A percentile compares a stretch with the other conserved stretches of the same genome.
phyloP scores from a whole-genome alignment of 1,284 basidiomycete genomes.

The Erythrobasidium hasegawianum region DNA sequence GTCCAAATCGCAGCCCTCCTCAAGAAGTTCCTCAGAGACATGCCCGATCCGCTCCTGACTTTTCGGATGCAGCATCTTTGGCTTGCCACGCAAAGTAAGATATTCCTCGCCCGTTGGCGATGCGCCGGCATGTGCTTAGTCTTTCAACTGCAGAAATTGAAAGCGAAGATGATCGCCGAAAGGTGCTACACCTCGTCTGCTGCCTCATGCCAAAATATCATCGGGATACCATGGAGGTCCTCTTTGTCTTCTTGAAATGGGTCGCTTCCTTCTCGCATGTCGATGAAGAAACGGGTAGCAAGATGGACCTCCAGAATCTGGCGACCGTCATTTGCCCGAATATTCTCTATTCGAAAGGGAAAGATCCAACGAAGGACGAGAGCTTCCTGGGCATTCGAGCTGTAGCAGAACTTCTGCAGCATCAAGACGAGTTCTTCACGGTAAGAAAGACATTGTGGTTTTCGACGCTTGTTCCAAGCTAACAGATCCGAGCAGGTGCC shows the following conservation, averaged over 20 bases:
- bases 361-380: conserved; percentile 85
- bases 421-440: conserved; percentile 81
- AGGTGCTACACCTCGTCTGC: conserved; percentile 80
- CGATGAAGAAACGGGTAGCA: conserved; percentile 95
- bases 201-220: conserved; percentile 86
- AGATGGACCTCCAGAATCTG: conserved; percentile 95
- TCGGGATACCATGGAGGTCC: conserved; percentile 93
- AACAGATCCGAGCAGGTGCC: conserved; percentile 52
- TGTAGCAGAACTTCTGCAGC: conserved; percentile 77
- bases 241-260: conserved; percentile 99
- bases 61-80: conserved; percentile 87
- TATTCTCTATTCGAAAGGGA: conserved; percentile 79
- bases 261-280: conserved; percentile 98
- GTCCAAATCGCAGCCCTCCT: conserved; percentile 94
- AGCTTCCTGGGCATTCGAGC: conserved; percentile 87
- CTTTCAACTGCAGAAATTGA: conserved; percentile 59
- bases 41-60: conserved; percentile 94
- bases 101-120: no score
- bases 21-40: conserved; percentile 93
- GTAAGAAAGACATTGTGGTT: neutral
- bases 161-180: conserved; percentile 70
- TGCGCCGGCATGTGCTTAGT: no score
- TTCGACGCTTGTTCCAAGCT: no score
- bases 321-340: conserved; percentile 98
- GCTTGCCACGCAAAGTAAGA: conserved; percentile 80